Base-by-base conservation (phyloP, 768 basidiomycete genomes). In the Amanita rimosa region DNA sequence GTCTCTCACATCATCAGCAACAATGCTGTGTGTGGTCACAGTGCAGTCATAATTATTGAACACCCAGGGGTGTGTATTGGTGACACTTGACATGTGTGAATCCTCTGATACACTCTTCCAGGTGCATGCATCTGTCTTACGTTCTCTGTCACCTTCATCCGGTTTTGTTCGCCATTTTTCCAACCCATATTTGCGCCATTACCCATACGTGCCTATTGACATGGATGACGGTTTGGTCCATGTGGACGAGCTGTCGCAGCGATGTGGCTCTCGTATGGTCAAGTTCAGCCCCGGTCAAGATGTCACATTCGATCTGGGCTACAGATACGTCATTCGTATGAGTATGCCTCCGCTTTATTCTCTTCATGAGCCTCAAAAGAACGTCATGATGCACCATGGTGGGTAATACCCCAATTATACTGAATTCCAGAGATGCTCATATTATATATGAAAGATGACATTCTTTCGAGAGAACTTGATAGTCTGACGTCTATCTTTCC, bases 61-160 rank as follows among this genome's bases (percentile, higher is more conserved):
- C 86, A 89, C 45, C 76, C 81, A 8, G 83, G 85, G 19, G 87
- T 89, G 61, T 52, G 81, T 45, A 45, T 45, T 33, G 33, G 7
- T 2, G 50, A 21, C 27, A 36, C 14, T 19, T 17, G 21, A 14
- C 13, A 37, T 21, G 45, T 42, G 29, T 29, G 35, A 21, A 3
- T 9, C 3, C 22, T 33, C 34, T 9, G 39, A 46, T n/a, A n/a
- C 33, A 46, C 27, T 43, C 38, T 22, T 48, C 8, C 56, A 89
- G 86, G 66, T 85, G 3, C 86, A 83, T 56, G 81, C 83, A 21
- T 81, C 84, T n/a, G 85, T 89, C 67, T 67, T 89, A 36, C 79
- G 82, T 26, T 62, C 65, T 8, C 75, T 88, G 17, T 62, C 75
- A 5, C 66, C 76, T 7, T 67, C 71, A 1, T 68, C 71, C 1